phyloP scores from a whole-genome alignment of 2,329 filamentous ascomycete species.

The Pyrenophora seminiperda region DNA sequence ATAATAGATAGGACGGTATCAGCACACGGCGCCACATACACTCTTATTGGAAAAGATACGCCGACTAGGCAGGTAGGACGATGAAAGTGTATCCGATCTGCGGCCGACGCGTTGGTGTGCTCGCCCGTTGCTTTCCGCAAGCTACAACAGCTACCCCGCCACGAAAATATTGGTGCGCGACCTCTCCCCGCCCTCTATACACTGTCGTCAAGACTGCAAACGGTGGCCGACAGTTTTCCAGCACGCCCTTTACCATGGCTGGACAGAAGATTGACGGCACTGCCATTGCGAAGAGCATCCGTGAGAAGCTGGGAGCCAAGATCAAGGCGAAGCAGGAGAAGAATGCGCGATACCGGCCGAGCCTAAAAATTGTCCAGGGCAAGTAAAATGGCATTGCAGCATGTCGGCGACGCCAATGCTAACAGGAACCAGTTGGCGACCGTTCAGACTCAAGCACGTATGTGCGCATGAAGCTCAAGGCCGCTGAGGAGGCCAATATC shows the following conservation, averaged over 20 bases:
- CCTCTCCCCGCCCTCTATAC: slow-evolving; percentile 25
- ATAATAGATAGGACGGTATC: slow-evolving; percentile 19
- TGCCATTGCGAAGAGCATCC: slow-evolving; percentile 89
- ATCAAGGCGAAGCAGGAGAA: slow-evolving; percentile 79
- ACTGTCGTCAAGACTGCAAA: slow-evolving; percentile 18
- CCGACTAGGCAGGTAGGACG: slow-evolving; percentile 22
- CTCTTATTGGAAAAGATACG: slow-evolving; percentile 36
- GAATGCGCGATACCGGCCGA: slow-evolving; percentile 88
- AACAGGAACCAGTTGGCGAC: slow-evolving; percentile 71
- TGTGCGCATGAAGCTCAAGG: slow-evolving; percentile 99
- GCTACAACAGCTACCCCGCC: slow-evolving; percentile 42
- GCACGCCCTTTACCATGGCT: slow-evolving; percentile 70
- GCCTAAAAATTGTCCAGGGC: slow-evolving; percentile 95
- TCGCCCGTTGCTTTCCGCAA: slow-evolving; percentile 37
- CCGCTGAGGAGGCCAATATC: slow-evolving; percentile 92
- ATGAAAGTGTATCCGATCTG: slow-evolving; percentile 42
- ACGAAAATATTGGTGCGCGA: slow-evolving; percentile 33
- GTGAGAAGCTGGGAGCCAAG: slow-evolving; percentile 77
- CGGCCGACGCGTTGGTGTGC: slow-evolving; percentile 34
- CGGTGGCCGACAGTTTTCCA: slow-evolving; percentile 51
- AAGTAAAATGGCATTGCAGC: slow-evolving; percentile 36
- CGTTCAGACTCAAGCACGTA: slow-evolving; percentile 95
- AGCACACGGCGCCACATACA: slow-evolving; percentile 21
- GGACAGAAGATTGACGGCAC: slow-evolving; percentile 94
- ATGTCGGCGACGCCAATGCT: slow-evolving; percentile 2